Percentiles rank a stretch among this genome's conserved stretches.
Conservation (phyloP, 257 asterid species). For the Lycium ferocissimum region DNA sequence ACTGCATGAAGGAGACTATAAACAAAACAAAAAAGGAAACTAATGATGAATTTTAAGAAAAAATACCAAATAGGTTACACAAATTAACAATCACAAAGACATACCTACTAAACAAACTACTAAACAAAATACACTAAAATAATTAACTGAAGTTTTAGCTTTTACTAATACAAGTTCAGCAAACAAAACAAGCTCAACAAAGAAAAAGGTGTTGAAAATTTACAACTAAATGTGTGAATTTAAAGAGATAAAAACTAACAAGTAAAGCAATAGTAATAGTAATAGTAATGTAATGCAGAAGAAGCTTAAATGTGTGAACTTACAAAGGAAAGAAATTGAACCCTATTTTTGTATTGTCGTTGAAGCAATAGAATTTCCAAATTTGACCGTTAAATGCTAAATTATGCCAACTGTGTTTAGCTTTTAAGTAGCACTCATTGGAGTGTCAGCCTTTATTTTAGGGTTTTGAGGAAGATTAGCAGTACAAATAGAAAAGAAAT, state of each 20-base stretch:
- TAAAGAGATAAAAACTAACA: background rate
- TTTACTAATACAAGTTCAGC: background rate
- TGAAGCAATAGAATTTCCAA: background rate
- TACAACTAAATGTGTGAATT: background rate
- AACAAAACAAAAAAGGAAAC: background rate
- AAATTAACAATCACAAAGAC: background rate
- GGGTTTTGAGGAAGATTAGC: background rate
- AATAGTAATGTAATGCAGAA: background rate
- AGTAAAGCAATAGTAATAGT: background rate
- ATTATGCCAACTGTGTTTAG: background rate
- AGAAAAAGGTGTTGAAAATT: background rate
- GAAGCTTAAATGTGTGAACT: background rate
- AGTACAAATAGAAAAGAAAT: background rate
- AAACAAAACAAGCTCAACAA: background rate
- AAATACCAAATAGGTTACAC: background rate
- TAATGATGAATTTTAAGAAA: no score
- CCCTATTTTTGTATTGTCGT: no score
- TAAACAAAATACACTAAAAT: background rate
- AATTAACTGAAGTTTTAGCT: background rate
- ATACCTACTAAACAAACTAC: background rate
- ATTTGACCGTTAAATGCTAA: background rate
- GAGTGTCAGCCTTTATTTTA: background rate
- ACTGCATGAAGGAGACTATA: background rate
- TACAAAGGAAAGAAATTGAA: conserved; percentile 3
- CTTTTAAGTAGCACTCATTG: background rate